Evolutionary conservation across 192 early-diverging fungal genomes (phyloP).

Genomic region (Coemansia nantahalensis): DNA sequence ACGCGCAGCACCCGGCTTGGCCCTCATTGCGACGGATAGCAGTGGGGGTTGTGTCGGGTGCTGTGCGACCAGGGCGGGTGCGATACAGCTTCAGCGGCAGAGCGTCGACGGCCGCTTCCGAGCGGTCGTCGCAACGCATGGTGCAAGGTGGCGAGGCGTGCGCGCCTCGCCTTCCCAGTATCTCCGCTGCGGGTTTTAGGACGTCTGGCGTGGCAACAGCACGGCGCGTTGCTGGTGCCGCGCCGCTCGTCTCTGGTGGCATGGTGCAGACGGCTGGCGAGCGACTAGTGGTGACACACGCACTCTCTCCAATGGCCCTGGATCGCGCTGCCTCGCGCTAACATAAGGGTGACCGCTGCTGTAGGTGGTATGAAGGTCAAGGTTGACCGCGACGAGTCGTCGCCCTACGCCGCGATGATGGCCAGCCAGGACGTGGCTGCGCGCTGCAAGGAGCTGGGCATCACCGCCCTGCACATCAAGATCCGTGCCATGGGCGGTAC

Average conservation of each 20-base stretch:
- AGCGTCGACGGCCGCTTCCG: too few species aligned
- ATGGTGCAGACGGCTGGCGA: constrained; percentile 42
- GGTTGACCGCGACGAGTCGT: constrained; percentile 99
- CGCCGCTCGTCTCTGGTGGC: constrained; percentile 1
- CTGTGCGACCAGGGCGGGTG: not conserved
- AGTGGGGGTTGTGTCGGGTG: too few species aligned
- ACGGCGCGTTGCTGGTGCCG: too few species aligned
- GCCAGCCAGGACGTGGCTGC: constrained; percentile 98
- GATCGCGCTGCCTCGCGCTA: constrained; percentile 13
- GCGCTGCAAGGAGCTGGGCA: constrained; percentile 99
- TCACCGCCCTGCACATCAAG: constrained; percentile 99
- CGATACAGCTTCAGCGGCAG: too few species aligned
- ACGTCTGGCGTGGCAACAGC: constrained; percentile 4
- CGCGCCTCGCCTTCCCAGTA: constrained; percentile 4
- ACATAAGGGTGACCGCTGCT: not conserved
- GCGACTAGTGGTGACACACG: constrained; percentile 68
- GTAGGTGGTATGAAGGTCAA: constrained; percentile 99
- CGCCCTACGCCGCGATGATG: constrained; percentile 99
- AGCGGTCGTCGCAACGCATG: too few species aligned
- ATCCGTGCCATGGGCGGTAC: constrained; percentile 99
- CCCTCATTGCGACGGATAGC: too few species aligned
- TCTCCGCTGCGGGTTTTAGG: constrained; percentile 49
- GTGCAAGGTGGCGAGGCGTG: too few species aligned
- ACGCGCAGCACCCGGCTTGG: not conserved
- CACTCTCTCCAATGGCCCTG: constrained; percentile 55